These are phyloP conservation scores for Penicillium nordicum DNA, from an alignment of 2,329 filamentous ascomycete species.

Conservation along the genomic window DNA sequence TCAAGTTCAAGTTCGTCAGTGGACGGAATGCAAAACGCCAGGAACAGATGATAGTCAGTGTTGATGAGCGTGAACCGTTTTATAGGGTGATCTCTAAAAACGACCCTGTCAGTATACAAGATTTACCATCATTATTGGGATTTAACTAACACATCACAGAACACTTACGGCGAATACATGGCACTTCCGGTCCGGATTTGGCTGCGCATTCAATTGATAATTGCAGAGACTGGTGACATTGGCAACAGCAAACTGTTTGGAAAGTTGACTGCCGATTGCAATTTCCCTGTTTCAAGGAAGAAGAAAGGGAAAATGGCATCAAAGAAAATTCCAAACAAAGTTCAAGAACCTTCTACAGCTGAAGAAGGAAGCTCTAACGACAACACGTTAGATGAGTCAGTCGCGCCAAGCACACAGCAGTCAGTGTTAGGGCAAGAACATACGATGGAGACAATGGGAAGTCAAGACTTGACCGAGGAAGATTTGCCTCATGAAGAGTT, in stretches of 20 bases:
- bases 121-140: background rate
- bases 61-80: background rate
- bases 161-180: conserved; percentile 1
- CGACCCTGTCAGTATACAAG: background rate
- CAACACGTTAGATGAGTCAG: background rate
- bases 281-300: background rate
- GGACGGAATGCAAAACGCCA: background rate
- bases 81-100: background rate
- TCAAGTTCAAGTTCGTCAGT: conserved; percentile 1
- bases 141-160: background rate
- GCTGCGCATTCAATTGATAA: background rate
- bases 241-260: background rate
- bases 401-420: background rate
- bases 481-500: background rate
- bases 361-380: background rate
- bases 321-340: background rate
- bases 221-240: background rate
- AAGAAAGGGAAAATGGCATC: conserved; percentile 4
- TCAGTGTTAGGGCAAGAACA: background rate
- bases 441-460: background rate
- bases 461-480: background rate
- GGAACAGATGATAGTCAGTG: background rate
- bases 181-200: conserved; percentile 2
- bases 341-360: background rate
- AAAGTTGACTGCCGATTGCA: background rate